These are phyloP conservation scores for Xerocomellus chrysenteron DNA, from an alignment of 768 basidiomycete genomes.

Conservation along the genomic window DNA sequence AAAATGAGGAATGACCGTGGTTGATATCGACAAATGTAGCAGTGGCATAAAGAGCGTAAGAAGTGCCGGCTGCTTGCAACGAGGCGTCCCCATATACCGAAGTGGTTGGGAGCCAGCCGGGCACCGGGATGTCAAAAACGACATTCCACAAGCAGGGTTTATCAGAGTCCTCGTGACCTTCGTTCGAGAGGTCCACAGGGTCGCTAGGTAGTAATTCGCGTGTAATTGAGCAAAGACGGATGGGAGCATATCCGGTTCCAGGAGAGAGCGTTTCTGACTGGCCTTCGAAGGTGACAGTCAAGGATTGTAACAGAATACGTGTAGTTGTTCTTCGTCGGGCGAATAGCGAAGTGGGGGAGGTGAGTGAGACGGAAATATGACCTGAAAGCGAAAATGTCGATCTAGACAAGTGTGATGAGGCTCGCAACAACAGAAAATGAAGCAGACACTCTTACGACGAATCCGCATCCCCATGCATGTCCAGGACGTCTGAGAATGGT, in stretches of 20 bases:
- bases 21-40: slow-evolving; percentile 55
- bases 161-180: slow-evolving; percentile 56
- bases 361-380: slow-evolving; percentile 64
- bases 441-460: slow-evolving; percentile 46
- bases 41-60: slow-evolving; percentile 66
- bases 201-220: slow-evolving; percentile 53
- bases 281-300: slow-evolving; percentile 80
- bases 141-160: slow-evolving; percentile 68
- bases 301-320: slow-evolving; percentile 61
- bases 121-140: slow-evolving; percentile 78
- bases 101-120: slow-evolving; percentile 84
- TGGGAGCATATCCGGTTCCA: slow-evolving; percentile 61
- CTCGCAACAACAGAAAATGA: neutral
- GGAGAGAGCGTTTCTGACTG: slow-evolving; percentile 74
- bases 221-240: slow-evolving; percentile 66
- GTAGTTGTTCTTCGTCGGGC: slow-evolving; percentile 46
- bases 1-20: slow-evolving; percentile 43
- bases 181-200: slow-evolving; percentile 61
- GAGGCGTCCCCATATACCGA: slow-evolving; percentile 44
- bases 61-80: slow-evolving; percentile 51
- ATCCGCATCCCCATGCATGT: slow-evolving; percentile 72
- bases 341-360: slow-evolving; percentile 57
- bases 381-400: slow-evolving; percentile 88
- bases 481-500: slow-evolving; percentile 54
- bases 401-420: slow-evolving; percentile 39